Percentiles rank a stretch among this genome's conserved stretches.
These are phyloP conservation scores for Uncinocarpus reesii DNA, from an alignment of 2,329 filamentous ascomycete species.

Conservation along the genomic window DNA sequence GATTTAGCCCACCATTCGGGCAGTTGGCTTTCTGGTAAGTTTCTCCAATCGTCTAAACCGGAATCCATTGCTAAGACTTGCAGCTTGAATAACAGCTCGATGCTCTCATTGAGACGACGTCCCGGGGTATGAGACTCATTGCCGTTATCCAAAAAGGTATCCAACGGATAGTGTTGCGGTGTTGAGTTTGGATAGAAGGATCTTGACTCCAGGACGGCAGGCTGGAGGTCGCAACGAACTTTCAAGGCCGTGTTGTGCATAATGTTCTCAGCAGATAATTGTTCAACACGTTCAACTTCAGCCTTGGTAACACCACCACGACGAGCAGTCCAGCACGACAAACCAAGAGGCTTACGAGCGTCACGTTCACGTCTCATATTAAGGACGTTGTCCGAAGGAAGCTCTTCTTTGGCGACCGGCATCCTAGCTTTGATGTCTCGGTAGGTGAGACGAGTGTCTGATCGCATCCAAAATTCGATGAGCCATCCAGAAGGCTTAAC, in stretches of 20 bases:
- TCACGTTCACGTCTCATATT: slow-evolving; percentile 24
- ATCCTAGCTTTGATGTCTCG: slow-evolving; percentile 25
- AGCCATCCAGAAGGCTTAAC: slow-evolving; percentile 22
- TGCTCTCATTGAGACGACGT: slow-evolving; percentile 12
- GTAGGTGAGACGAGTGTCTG: slow-evolving; percentile 23
- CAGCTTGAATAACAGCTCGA: slow-evolving; percentile 18
- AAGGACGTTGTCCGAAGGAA: slow-evolving; percentile 21
- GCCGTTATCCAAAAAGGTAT: slow-evolving; percentile 18
- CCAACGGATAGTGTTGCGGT: slow-evolving; percentile 15
- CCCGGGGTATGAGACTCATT: slow-evolving; percentile 14
- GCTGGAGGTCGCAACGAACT: slow-evolving; percentile 15
- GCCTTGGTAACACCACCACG: slow-evolving; percentile 17
- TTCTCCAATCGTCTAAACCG: slow-evolving; percentile 17
- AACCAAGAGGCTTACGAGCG: slow-evolving; percentile 20
- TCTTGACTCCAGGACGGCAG: slow-evolving; percentile 17
- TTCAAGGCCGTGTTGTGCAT: slow-evolving; percentile 23
- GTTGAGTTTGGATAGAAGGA: slow-evolving; percentile 9
- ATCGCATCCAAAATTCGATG: slow-evolving; percentile 26
- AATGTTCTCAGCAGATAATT: slow-evolving; percentile 21
- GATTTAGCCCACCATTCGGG: slow-evolving; percentile 17
- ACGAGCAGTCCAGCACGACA: slow-evolving; percentile 24
- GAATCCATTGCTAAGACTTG: slow-evolving; percentile 14
- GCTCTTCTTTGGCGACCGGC: slow-evolving; percentile 15
- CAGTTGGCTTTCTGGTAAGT: slow-evolving; percentile 17
- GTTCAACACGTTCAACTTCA: slow-evolving; percentile 24